Evolutionary conservation across 176 grass and related monocot species (phyloP).

Genomic region (Musa acuminata): DNA sequence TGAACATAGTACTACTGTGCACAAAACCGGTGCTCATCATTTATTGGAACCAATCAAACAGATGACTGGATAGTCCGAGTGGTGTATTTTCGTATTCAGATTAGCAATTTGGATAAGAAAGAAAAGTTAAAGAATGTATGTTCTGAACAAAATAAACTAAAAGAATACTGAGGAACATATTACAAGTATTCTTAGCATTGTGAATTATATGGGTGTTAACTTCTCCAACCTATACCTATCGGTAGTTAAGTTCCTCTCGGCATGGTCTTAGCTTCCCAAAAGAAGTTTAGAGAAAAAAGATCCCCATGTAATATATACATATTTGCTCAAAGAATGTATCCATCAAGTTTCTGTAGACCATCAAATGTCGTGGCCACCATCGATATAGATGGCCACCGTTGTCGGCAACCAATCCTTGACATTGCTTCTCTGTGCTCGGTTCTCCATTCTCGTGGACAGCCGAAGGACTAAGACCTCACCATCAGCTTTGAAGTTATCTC

Average conservation of each 20-base stretch:
- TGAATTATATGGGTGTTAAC: slow-evolving; percentile 8
- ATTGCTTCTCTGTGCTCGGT: slow-evolving; percentile 21
- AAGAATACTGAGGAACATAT: slow-evolving; percentile 7
- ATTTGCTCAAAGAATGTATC: slow-evolving; percentile 41
- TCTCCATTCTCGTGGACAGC: slow-evolving; percentile 31
- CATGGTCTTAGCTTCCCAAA: neutral
- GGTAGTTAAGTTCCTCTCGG: neutral
- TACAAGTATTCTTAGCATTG: slow-evolving; percentile 6
- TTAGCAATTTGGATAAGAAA: neutral
- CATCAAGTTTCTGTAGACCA: slow-evolving; percentile 35
- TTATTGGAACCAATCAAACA: too few species aligned
- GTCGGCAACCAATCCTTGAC: slow-evolving; percentile 35
- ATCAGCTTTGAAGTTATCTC: slow-evolving; percentile 39
- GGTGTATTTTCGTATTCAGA: too few species aligned
- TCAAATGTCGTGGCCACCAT: slow-evolving; percentile 39
- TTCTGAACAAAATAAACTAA: neutral
- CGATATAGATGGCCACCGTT: slow-evolving; percentile 44
- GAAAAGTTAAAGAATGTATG: neutral
- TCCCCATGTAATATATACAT: slow-evolving; percentile 57
- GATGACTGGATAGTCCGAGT: too few species aligned
- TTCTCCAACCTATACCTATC: neutral
- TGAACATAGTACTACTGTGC: too few species aligned
- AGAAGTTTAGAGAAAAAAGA: slow-evolving; percentile 19
- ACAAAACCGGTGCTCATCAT: too few species aligned
- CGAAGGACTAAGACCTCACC: slow-evolving; percentile 19